Percentiles rank a stretch among this genome's conserved stretches.
phyloP scores from a whole-genome alignment of 352 stramenopile genomes.

The Phytophthora lateralis region DNA sequence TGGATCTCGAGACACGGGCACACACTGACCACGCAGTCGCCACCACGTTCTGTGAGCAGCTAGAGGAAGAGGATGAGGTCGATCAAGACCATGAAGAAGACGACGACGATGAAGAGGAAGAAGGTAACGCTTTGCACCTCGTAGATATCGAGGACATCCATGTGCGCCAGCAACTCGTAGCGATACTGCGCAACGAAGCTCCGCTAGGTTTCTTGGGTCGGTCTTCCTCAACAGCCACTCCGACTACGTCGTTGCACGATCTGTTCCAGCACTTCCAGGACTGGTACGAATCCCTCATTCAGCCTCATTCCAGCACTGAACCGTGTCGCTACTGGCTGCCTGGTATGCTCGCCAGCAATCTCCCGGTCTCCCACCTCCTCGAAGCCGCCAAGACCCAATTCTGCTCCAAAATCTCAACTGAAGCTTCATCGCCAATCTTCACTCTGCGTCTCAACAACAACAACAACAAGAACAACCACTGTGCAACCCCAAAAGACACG shows the following conservation, averaged over 20 bases:
- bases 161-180: constrained; percentile 12
- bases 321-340: constrained; percentile 23
- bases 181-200: constrained; percentile 33
- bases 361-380: constrained; percentile 18
- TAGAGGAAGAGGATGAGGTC: constrained; percentile 6
- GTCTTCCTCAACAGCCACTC: background rate
- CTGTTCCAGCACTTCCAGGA: constrained; percentile 32
- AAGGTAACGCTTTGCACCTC: constrained; percentile 1
- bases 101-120: constrained; percentile 5
- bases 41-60: background rate
- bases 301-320: background rate
- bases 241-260: constrained; percentile 19
- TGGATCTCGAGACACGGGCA: background rate
- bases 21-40: background rate
- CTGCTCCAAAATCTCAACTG: background rate
- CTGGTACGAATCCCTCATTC: constrained; percentile 18
- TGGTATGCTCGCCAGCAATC: constrained; percentile 7
- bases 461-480: background rate
- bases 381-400: constrained; percentile 2
- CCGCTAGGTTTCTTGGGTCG: constrained; percentile 4
- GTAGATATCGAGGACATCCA: constrained; percentile 15
- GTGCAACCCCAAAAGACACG: background rate
- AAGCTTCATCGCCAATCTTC: constrained; percentile 4
- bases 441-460: constrained; percentile 8
- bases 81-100: constrained; percentile 9